phyloP scores from a whole-genome alignment of 2,329 filamentous ascomycete genomes.

The Colletotrichum tabaci region DNA sequence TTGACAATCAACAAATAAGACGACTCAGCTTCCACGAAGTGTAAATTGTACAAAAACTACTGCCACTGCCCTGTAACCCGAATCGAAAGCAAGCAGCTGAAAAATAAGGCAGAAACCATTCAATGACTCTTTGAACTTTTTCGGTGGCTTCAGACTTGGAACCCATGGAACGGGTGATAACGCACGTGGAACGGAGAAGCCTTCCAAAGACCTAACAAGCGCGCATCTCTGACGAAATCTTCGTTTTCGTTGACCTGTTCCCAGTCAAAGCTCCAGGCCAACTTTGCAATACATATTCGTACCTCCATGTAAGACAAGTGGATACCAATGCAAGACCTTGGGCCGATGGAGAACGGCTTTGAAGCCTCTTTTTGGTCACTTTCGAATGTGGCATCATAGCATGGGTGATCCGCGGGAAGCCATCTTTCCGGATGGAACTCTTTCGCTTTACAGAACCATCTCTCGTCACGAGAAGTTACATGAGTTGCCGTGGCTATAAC shows the following conservation, averaged over 20 bases:
- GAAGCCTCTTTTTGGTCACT: slow-evolving; percentile 21
- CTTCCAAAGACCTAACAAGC: slow-evolving; percentile 26
- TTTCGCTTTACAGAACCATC: slow-evolving; percentile 26
- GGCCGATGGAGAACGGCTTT: slow-evolving; percentile 24
- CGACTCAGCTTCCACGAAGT: too few species aligned
- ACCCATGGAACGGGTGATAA: slow-evolving; percentile 13
- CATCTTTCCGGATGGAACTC: slow-evolving; percentile 33
- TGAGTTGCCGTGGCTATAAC: slow-evolving; percentile 20
- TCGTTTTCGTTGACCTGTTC: slow-evolving; percentile 4
- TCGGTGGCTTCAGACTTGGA: background rate
- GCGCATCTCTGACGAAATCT: slow-evolving; percentile 23
- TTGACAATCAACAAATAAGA: too few species aligned
- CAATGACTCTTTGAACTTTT: too few species aligned
- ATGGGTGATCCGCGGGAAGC: slow-evolving; percentile 6
- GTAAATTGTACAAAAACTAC: too few species aligned
- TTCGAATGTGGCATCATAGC: slow-evolving; percentile 7
- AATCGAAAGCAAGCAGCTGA: too few species aligned
- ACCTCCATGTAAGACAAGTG: slow-evolving; percentile 28
- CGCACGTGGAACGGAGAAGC: slow-evolving; percentile 26
- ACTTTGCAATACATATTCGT: slow-evolving; percentile 19
- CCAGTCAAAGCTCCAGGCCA: slow-evolving; percentile 26
- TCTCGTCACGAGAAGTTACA: slow-evolving; percentile 25
- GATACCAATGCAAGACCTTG: slow-evolving; percentile 18
- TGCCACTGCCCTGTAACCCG: too few species aligned
- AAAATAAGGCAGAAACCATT: background rate